A percentile compares a stretch with the other conserved stretches of the same genome.
Conservation (phyloP, 352 stramenopile species). For the Phytophthora tubulina region DNA sequence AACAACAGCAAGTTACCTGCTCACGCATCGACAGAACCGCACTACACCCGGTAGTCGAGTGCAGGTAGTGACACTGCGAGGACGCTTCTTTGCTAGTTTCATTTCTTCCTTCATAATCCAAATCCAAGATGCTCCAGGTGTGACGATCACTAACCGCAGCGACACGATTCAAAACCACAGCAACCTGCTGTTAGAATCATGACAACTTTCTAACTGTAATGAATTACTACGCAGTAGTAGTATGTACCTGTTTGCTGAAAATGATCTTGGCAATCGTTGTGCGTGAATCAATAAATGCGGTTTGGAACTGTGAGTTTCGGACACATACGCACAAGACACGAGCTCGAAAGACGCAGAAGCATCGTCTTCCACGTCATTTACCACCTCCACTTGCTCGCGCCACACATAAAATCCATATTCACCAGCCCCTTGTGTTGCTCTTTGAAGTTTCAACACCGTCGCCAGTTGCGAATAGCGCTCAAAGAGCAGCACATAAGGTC, state of each 20-base stretch:
- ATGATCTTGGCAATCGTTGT: background rate
- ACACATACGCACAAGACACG: constrained; percentile 42
- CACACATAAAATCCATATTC: constrained; percentile 39
- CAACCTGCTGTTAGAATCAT: constrained; percentile 1
- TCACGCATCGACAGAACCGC: constrained; percentile 10
- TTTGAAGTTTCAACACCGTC: constrained; percentile 39
- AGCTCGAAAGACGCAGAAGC: constrained; percentile 16
- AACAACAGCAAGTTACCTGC: constrained; percentile 44
- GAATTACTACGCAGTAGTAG: too few relatives aligned
- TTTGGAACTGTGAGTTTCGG: constrained; percentile 24
- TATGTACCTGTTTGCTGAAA: constrained; percentile 15
- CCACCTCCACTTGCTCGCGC: constrained; percentile 35
- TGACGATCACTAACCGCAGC: constrained; percentile 19
- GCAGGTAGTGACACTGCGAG: constrained; percentile 33
- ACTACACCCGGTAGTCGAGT: background rate
- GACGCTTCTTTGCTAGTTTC: background rate
- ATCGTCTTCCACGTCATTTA: constrained; percentile 3
- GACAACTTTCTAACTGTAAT: background rate
- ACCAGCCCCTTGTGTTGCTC: constrained; percentile 3
- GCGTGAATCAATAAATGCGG: constrained; percentile 45
- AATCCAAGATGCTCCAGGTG: constrained; percentile 33
- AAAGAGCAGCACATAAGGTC: constrained; percentile 51
- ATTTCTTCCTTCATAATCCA: constrained; percentile 4
- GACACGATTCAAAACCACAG: background rate
- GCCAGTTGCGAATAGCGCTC: constrained; percentile 20